phyloP scores from a whole-genome alignment of 371 early-diverging fungal genomes.

The Rhizoclosmatium hyalinum region DNA sequence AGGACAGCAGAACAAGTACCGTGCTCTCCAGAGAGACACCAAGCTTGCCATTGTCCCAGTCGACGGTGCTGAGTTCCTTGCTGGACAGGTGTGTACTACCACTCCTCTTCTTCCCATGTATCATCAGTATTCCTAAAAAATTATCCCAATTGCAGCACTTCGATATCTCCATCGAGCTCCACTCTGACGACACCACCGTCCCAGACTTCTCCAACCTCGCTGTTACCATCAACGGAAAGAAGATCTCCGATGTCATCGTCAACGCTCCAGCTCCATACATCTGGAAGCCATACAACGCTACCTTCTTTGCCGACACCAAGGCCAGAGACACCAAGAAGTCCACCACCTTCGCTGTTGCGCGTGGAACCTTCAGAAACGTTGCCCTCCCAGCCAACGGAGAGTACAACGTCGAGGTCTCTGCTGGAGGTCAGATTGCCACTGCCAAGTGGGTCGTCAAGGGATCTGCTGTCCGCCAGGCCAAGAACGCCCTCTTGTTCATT shows the following conservation, averaged over 20 bases:
- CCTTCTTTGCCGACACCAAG: slow-evolving; percentile 57
- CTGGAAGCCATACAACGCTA: slow-evolving; percentile 28
- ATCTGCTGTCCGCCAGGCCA: slow-evolving; percentile 66
- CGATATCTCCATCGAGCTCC: slow-evolving; percentile 47
- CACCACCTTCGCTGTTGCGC: slow-evolving; percentile 61
- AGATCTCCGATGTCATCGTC: slow-evolving; percentile 18
- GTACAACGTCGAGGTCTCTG: slow-evolving; percentile 58
- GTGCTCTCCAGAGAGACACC: slow-evolving; percentile 39
- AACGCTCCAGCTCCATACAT: slow-evolving; percentile 14
- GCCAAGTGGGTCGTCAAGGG: slow-evolving; percentile 60
- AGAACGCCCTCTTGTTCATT: slow-evolving; percentile 77
- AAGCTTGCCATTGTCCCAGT: slow-evolving; percentile 41
- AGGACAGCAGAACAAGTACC: slow-evolving; percentile 38
- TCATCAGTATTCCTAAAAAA: not conserved
- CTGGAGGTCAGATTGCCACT: slow-evolving; percentile 48
- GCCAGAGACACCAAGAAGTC: slow-evolving; percentile 47
- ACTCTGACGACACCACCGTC: slow-evolving; percentile 31
- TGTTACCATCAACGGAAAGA: slow-evolving; percentile 39
- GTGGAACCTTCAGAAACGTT: slow-evolving; percentile 57
- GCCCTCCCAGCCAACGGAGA: slow-evolving; percentile 64
- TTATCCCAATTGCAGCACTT: slow-evolving; percentile 24
- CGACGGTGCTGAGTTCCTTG: slow-evolving; percentile 49
- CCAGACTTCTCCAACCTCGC: slow-evolving; percentile 28
- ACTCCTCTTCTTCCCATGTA: not conserved
- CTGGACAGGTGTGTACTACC: slow-evolving; percentile 25